Evolutionary conservation across 805 yeast genomes (phyloP).

Genomic region (Helenozyma rhizophorensis): DNA sequence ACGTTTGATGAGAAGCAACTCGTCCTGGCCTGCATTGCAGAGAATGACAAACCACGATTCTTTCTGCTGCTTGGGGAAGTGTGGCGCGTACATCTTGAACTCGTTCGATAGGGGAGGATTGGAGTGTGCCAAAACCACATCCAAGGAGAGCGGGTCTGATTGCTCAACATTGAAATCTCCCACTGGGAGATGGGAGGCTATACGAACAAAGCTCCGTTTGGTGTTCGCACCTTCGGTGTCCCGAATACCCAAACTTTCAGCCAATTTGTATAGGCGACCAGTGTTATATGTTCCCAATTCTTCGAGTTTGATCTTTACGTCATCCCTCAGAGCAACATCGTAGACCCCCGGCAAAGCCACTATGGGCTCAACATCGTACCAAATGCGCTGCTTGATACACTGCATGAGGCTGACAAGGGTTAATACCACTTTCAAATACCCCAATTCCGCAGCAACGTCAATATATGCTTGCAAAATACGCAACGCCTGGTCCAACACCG

Average conservation of each 20-base stretch:
- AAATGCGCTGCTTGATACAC: conserved; percentile 80
- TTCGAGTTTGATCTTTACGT: conserved; percentile 31
- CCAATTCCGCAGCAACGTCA: conserved; percentile 84
- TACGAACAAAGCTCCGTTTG: conserved; percentile 42
- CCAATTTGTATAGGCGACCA: conserved; percentile 30
- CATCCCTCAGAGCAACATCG: not conserved
- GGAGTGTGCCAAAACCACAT: conserved; percentile 50
- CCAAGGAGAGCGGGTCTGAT: conserved; percentile 27
- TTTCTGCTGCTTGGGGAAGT: conserved; percentile 84
- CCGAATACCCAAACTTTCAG: conserved; percentile 36
- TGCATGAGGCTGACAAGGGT: conserved; percentile 69
- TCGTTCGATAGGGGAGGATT: conserved; percentile 49
- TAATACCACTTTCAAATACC: conserved; percentile 59
- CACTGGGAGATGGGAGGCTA: conserved; percentile 59
- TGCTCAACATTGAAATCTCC: conserved; percentile 45
- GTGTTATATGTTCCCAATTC: conserved; percentile 39
- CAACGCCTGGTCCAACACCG: conserved; percentile 89
- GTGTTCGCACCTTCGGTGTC: conserved; percentile 9
- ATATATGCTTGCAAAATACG: conserved; percentile 91
- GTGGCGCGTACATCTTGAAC: conserved; percentile 68
- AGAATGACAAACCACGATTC: conserved; percentile 88
- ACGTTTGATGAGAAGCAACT: conserved; percentile 65
- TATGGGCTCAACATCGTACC: conserved; percentile 74
- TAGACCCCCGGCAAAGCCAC: conserved; percentile 46
- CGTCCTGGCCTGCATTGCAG: conserved; percentile 45